These are phyloP conservation scores for Lentinula aciculospora DNA, from an alignment of 768 basidiomycete genomes.

Conservation along the genomic window DNA sequence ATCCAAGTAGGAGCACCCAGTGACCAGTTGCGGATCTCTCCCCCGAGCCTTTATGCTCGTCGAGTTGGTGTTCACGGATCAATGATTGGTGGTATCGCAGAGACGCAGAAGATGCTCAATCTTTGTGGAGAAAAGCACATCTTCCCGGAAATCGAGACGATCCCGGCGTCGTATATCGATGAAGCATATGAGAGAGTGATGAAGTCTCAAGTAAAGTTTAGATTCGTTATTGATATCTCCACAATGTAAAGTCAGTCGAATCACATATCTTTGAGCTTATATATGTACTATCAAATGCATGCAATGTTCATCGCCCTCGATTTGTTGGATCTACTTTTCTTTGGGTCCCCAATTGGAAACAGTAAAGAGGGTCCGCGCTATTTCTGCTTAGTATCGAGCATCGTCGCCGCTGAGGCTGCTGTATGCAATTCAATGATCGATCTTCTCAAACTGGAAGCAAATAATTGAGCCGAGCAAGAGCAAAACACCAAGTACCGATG, in stretches of 20 bases:
- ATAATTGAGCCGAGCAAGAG: background rate
- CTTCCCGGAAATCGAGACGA: background rate
- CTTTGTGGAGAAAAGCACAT: slow-evolving; percentile 1
- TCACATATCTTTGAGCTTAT: background rate
- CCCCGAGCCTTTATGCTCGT: background rate
- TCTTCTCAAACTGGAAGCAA: slow-evolving; percentile 2
- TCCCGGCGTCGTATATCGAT: slow-evolving; percentile 1
- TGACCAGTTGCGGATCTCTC: background rate
- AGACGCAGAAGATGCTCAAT: slow-evolving; percentile 1
- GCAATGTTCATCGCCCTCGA: no score
- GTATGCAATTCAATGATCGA: slow-evolving; percentile 5
- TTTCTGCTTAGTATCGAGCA: background rate
- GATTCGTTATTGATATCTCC: slow-evolving; percentile 5
- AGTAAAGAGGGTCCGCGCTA: background rate
- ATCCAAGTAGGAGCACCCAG: background rate
- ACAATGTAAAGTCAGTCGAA: background rate
- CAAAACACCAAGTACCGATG: background rate
- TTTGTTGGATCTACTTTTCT: no score
- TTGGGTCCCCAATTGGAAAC: no score
- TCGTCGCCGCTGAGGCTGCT: background rate
- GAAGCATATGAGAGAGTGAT: slow-evolving; percentile 4
- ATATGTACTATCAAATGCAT: no score
- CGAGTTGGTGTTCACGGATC: background rate
- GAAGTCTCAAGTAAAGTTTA: slow-evolving; percentile 6
- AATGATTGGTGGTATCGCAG: slow-evolving; percentile 1